These are phyloP conservation scores for Podospora australis DNA, from an alignment of 495 filamentous ascomycete genomes.

Conservation along the genomic window DNA sequence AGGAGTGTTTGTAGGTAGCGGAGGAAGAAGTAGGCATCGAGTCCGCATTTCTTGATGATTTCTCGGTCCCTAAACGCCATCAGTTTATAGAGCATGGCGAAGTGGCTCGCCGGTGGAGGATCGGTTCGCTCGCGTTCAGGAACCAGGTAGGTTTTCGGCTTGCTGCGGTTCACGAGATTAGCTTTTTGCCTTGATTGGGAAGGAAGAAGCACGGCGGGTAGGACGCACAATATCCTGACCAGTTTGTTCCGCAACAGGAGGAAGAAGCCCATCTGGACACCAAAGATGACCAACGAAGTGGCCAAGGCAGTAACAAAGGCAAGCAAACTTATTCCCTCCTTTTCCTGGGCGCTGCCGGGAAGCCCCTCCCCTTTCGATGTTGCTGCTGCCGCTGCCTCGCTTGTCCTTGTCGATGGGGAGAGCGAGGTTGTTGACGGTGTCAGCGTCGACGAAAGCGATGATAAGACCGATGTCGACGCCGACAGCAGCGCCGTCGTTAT, in stretches of 20 bases:
- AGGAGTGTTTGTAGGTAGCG: constrained; percentile 91
- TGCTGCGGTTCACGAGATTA: constrained; percentile 36
- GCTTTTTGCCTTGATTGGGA: constrained; percentile 3
- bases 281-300: constrained; percentile 67
- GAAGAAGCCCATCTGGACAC: constrained; percentile 69
- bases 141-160: constrained; percentile 86
- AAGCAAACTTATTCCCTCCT: constrained; percentile 50
- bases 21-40: constrained; percentile 97
- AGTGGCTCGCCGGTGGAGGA: constrained; percentile 63
- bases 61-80: constrained; percentile 77
- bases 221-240: constrained; percentile 73
- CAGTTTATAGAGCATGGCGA: constrained; percentile 61
- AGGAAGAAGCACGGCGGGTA: not conserved
- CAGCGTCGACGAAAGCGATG: not conserved
- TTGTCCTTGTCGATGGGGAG: not conserved
- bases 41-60: constrained; percentile 87
- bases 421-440: not conserved
- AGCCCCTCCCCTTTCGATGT: not conserved
- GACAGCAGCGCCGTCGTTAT: constrained; percentile 5
- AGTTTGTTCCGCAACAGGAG: constrained; percentile 70
- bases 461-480: not conserved
- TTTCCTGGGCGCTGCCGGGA: constrained; percentile 32
- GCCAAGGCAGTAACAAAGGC: constrained; percentile 73
- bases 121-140: constrained; percentile 77
- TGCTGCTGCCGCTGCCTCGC: not conserved